phyloP scores from a whole-genome alignment of 768 basidiomycete species.

The Fomitopsis pulvina region DNA sequence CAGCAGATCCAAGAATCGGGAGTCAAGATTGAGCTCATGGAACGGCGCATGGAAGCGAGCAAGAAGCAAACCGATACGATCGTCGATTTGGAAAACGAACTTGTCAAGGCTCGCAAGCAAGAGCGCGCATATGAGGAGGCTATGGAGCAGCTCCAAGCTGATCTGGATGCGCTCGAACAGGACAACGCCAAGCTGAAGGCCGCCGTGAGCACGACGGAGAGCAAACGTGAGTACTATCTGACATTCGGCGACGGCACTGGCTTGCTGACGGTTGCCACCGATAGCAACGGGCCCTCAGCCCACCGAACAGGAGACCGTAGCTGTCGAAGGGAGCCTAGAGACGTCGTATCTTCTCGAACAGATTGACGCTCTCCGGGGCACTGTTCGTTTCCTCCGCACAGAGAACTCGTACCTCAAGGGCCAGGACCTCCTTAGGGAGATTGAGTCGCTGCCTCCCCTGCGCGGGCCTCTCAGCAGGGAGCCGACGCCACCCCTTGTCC shows the following conservation, averaged over 20 bases:
- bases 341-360: conserved; percentile 86
- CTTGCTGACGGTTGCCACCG: conserved; percentile 10
- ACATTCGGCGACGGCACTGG: not conserved
- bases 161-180: conserved; percentile 80
- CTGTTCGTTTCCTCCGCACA: conserved; percentile 85
- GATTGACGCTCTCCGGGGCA: conserved; percentile 88
- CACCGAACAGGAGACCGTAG: conserved; percentile 52
- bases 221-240: conserved; percentile 47
- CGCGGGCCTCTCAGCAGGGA: conserved; percentile 38
- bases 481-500: conserved; percentile 61
- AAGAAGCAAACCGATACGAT: conserved; percentile 89
- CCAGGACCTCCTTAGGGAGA: conserved; percentile 80
- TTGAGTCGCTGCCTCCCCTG: conserved; percentile 68
- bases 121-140: conserved; percentile 89
- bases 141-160: conserved; percentile 87
- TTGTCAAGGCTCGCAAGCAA: conserved; percentile 78
- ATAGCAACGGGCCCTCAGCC: conserved; percentile 42
- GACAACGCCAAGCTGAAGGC: conserved; percentile 83
- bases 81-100: conserved; percentile 70
- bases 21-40: conserved; percentile 95
- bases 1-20: conserved; percentile 81
- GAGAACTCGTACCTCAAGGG: conserved; percentile 95
- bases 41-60: conserved; percentile 83
- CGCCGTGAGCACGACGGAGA: conserved; percentile 56
- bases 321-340: conserved; percentile 77